Percentiles rank a stretch among this genome's conserved stretches.
These are phyloP conservation scores for Naegleria gruberi DNA, from an alignment of 208 protist genomes.

Conservation along the genomic window DNA sequence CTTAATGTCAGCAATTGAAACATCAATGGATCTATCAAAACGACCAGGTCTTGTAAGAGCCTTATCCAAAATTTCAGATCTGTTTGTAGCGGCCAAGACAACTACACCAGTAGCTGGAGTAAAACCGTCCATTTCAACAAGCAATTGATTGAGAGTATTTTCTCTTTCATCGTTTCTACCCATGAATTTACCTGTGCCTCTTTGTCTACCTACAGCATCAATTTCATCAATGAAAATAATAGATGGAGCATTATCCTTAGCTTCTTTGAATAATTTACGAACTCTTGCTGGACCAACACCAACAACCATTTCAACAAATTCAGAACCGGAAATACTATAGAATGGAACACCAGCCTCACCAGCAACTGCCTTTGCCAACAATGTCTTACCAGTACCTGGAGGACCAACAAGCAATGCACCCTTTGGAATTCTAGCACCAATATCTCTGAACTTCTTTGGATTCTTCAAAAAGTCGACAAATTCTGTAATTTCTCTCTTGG, in stretches of 20 bases:
- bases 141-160: constrained; percentile 69
- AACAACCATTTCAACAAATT: constrained; percentile 67
- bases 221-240: constrained; percentile 82
- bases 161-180: constrained; percentile 65
- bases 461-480: constrained; percentile 96
- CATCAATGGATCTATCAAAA: constrained; percentile 70
- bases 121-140: constrained; percentile 78
- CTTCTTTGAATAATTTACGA: constrained; percentile 60
- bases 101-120: constrained; percentile 56
- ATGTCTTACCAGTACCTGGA: constrained; percentile 88
- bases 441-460: constrained; percentile 81
- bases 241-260: constrained; percentile 50
- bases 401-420: constrained; percentile 88
- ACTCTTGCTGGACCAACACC: constrained; percentile 57
- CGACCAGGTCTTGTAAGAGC: constrained; percentile 89
- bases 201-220: constrained; percentile 60
- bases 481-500: constrained; percentile 94
- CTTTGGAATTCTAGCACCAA: constrained; percentile 92
- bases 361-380: constrained; percentile 90
- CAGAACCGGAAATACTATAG: constrained; percentile 52
- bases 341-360: constrained; percentile 77
- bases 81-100: constrained; percentile 94
- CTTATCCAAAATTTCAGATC: constrained; percentile 67
- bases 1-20: neutral
- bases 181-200: constrained; percentile 22